Percentiles rank a stretch among this genome's conserved stretches.
Conservation (phyloP, 305 asterid species). For the Salvia sclarea region DNA sequence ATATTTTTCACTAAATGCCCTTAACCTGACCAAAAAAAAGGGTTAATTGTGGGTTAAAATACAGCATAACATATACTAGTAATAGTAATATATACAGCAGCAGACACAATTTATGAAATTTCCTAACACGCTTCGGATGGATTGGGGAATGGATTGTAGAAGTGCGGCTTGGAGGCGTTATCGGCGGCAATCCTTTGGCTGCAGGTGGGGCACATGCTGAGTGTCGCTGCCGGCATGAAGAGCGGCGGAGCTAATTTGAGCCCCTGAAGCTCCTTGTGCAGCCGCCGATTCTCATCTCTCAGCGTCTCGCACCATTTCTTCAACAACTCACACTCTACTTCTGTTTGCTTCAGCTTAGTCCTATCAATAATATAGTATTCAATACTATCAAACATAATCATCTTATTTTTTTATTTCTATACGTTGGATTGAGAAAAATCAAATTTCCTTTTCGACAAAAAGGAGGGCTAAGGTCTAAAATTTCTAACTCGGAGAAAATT, state of each 20-base stretch:
- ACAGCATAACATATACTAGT: background rate
- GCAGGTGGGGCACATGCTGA: conserved; percentile 83
- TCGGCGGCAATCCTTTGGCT: conserved; percentile 56
- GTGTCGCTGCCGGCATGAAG: conserved; percentile 86
- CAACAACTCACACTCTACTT: conserved; percentile 69
- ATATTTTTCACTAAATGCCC: conserved; percentile 40
- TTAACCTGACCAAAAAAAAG: conserved; percentile 48
- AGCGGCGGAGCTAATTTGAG: conserved; percentile 59
- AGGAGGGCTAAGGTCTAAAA: too few species aligned
- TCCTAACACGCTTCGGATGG: conserved; percentile 48
- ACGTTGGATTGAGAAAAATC: background rate
- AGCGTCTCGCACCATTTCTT: conserved; percentile 72
- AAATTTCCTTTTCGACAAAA: background rate
- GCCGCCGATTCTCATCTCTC: conserved; percentile 66
- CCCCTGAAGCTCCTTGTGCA: conserved; percentile 64
- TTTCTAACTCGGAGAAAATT: too few species aligned
- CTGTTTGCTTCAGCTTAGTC: conserved; percentile 80
- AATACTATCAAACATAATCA: too few species aligned
- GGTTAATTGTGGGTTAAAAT: conserved; percentile 39
- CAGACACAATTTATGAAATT: background rate
- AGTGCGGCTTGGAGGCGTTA: conserved; percentile 49
- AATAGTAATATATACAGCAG: background rate
- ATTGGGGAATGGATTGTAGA: conserved; percentile 61
- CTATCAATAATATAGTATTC: conserved; percentile 36
- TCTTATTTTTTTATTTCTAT: too few species aligned